phyloP scores from a whole-genome alignment of 306 rosid species.

The Cucurbita ficifolia region DNA sequence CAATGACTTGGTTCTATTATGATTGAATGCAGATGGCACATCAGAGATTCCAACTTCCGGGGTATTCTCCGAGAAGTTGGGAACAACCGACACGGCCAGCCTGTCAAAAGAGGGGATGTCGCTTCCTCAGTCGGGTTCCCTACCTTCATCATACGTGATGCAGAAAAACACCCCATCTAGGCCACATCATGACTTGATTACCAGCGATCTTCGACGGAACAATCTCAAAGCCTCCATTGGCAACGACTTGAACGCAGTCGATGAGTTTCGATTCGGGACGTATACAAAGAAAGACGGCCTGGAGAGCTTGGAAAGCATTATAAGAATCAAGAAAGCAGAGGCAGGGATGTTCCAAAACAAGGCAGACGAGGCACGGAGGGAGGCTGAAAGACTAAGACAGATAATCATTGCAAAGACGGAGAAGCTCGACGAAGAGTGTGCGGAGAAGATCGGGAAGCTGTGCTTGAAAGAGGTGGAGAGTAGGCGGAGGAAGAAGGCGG shows the following conservation, averaged over 20 bases:
- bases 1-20: neutral
- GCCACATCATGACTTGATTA: slow-evolving; percentile 30
- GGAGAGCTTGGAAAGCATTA: slow-evolving; percentile 79
- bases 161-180: slow-evolving; percentile 46
- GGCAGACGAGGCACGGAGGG: slow-evolving; percentile 88
- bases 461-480: slow-evolving; percentile 63
- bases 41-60: slow-evolving; percentile 40
- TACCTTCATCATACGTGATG: slow-evolving; percentile 28
- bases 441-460: slow-evolving; percentile 51
- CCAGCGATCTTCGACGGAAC: slow-evolving; percentile 45
- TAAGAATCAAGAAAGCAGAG: slow-evolving; percentile 88
- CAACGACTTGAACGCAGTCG: slow-evolving; percentile 33
- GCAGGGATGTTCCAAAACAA: slow-evolving; percentile 85
- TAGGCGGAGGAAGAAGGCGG: slow-evolving; percentile 56
- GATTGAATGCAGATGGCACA: slow-evolving; percentile 38
- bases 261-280: slow-evolving; percentile 49
- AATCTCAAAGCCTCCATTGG: slow-evolving; percentile 41
- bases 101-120: slow-evolving; percentile 45
- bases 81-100: slow-evolving; percentile 22
- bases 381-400: slow-evolving; percentile 62
- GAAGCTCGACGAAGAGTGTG: slow-evolving; percentile 65
- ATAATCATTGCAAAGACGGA: slow-evolving; percentile 42
- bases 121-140: slow-evolving; percentile 31
- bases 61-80: slow-evolving; percentile 39
- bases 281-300: slow-evolving; percentile 47